These are phyloP conservation scores for Eucalyptus dawsonii DNA, from an alignment of 345 rosid genomes.

Conservation along the genomic window DNA sequence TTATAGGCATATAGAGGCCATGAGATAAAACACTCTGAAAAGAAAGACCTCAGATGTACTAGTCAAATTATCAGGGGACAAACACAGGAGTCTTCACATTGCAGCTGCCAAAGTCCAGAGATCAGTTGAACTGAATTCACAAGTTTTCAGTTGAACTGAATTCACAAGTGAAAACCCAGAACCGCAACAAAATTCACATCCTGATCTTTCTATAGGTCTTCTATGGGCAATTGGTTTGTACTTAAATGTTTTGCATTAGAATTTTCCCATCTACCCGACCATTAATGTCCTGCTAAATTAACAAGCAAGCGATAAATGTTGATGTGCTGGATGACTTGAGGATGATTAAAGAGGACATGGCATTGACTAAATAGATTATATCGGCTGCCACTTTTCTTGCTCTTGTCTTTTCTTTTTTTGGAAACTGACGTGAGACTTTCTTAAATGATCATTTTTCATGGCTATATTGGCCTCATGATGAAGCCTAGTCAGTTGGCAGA, in stretches of 20 bases:
- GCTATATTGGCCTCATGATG: neutral
- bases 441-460: neutral
- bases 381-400: neutral
- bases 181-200: neutral
- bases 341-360: neutral
- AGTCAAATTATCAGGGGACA: neutral
- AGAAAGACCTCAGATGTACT: neutral
- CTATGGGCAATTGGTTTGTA: neutral
- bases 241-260: neutral
- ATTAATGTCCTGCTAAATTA: neutral
- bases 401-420: neutral
- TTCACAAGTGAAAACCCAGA: neutral
- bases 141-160: neutral
- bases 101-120: neutral
- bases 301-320: neutral
- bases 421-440: neutral
- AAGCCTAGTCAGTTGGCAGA: neutral
- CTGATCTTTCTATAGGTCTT: neutral
- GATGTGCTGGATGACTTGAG: neutral
- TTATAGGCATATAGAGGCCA: neutral
- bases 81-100: neutral
- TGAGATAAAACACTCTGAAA: neutral
- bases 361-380: neutral
- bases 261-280: neutral
- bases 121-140: neutral